Evolutionary conservation across 225 moss, liverwort and hornwort species (phyloP).

Genomic region (Physcomitrium patens): DNA sequence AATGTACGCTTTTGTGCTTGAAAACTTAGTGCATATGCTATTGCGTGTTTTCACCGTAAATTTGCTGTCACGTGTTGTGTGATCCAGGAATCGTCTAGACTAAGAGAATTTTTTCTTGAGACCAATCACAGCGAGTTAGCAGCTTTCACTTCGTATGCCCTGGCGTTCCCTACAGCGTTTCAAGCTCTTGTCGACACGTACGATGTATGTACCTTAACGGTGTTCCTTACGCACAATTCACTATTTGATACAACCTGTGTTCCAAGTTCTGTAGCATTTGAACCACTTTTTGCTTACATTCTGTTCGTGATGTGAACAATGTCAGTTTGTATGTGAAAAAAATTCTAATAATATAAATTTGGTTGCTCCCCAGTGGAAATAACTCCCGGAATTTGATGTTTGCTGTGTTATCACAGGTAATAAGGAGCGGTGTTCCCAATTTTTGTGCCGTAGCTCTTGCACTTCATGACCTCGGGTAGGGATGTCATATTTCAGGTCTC

Average conservation of each 20-base stretch:
- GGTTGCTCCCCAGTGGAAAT: neutral
- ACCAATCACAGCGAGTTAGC: conserved; percentile 93
- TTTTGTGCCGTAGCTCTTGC: conserved; percentile 99
- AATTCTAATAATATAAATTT: neutral
- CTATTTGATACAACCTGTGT: conserved; percentile 8
- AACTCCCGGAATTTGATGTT: neutral
- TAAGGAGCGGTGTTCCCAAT: conserved; percentile 90
- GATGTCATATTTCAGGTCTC: conserved; percentile 5
- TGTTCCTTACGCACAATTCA: neutral
- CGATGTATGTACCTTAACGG: conserved; percentile 55
- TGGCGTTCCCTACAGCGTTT: conserved; percentile 90
- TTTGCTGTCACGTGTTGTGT: conserved; percentile 13
- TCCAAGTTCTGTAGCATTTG: neutral
- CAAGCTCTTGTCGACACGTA: conserved; percentile 98
- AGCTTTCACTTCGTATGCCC: conserved; percentile 87
- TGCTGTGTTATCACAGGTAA: conserved; percentile 53
- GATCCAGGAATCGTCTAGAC: conserved; percentile 58
- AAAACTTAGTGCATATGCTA: neutral
- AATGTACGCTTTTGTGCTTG: neutral
- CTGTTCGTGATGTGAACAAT: neutral
- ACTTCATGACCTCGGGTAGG: conserved; percentile 90
- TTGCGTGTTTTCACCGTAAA: conserved; percentile 4
- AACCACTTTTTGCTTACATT: neutral
- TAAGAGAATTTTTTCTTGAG: conserved; percentile 63
- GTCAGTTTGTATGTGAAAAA: neutral